These are phyloP conservation scores for Caryopteris hybrid DNA, from an alignment of 305 asterid genomes.

Conservation along the genomic window DNA sequence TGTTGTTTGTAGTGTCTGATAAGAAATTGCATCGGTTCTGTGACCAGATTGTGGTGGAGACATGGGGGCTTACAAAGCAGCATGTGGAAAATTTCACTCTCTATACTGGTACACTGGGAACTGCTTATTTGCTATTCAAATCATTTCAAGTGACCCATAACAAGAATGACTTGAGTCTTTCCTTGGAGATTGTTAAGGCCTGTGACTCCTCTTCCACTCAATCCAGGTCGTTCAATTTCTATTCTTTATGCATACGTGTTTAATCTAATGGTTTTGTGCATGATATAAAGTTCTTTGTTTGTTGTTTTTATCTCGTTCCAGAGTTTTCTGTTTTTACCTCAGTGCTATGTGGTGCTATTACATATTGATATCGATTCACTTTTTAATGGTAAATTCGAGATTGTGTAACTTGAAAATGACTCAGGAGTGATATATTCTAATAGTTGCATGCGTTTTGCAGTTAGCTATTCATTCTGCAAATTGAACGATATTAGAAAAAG, in stretches of 20 bases:
- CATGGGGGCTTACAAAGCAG: slow-evolving; percentile 54
- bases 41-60: slow-evolving; percentile 46
- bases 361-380: neutral
- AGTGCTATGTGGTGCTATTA: neutral
- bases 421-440: neutral
- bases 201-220: slow-evolving; percentile 52
- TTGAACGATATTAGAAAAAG: neutral
- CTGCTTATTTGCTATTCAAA: slow-evolving; percentile 63
- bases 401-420: neutral
- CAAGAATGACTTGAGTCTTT: slow-evolving; percentile 51
- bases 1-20: neutral
- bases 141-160: slow-evolving; percentile 54
- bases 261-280: neutral
- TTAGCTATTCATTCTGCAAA: too few relatives aligned
- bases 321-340: too few relatives aligned
- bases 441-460: neutral
- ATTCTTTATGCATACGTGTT: neutral
- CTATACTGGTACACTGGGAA: slow-evolving; percentile 59
- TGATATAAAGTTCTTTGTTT: neutral
- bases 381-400: too few relatives aligned
- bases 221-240: slow-evolving; percentile 35
- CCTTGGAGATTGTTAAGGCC: slow-evolving; percentile 56
- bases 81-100: slow-evolving; percentile 46
- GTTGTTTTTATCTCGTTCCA: too few relatives aligned
- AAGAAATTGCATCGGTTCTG: neutral